A percentile compares a stretch with the other conserved stretches of the same genome.
Conservation (phyloP, 2,329 filamentous ascomycete genomes). For the Sporothrix brasiliensis region DNA sequence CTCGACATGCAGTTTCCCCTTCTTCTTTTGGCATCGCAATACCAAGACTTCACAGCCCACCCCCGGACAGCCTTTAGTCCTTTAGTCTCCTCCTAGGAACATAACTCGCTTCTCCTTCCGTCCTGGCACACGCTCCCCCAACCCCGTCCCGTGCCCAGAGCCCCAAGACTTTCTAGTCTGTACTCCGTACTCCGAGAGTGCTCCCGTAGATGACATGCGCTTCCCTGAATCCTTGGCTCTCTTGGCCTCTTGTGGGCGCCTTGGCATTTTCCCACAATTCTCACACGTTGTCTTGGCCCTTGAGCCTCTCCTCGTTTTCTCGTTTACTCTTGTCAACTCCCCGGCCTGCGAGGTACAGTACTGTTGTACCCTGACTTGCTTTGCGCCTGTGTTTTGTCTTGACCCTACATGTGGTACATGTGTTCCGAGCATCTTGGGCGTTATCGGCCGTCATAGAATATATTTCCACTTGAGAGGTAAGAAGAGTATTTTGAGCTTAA, state of each 20-base stretch:
- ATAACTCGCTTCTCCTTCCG: not conserved
- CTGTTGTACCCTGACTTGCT: not conserved
- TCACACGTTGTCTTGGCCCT: not conserved
- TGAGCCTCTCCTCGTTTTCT: not conserved
- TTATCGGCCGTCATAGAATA: too few relatives aligned
- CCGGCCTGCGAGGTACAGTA: not conserved
- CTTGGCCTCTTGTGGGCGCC: not conserved
- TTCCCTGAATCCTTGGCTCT: constrained; percentile 12
- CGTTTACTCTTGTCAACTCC: not conserved
- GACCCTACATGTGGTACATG: too few relatives aligned
- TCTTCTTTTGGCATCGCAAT: not conserved
- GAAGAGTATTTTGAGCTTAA: too few relatives aligned
- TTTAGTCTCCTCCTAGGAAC: not conserved
- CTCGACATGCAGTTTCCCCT: too few relatives aligned
- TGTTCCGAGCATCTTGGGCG: too few relatives aligned
- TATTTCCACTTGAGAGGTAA: too few relatives aligned
- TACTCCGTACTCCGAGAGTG: not conserved
- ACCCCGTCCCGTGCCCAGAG: constrained; percentile 4
- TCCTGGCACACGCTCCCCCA: not conserved
- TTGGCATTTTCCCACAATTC: constrained; percentile 15
- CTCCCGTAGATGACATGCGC: constrained; percentile 17
- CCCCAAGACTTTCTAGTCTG: not conserved
- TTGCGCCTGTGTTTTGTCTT: too few relatives aligned
- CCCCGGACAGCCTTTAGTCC: constrained; percentile 8
- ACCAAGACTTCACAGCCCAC: constrained; percentile 28